Conservation (phyloP, 352 stramenopile genomes). For the Phytophthora ramorum region DNA sequence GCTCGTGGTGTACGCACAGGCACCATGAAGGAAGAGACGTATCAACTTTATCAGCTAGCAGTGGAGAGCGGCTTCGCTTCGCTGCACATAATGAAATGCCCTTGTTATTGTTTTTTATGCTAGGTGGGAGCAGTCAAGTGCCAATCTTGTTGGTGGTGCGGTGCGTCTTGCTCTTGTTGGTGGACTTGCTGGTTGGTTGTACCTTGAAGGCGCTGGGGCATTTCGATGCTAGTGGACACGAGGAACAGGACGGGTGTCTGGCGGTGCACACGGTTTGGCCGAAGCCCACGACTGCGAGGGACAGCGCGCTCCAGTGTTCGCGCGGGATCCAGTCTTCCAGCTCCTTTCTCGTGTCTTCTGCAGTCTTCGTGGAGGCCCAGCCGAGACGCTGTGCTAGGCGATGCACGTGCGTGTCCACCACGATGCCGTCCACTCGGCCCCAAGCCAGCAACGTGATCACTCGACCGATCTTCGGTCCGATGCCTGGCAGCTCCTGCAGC, state of each 20-base stretch:
- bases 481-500: conserved; percentile 59
- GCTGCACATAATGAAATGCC: conserved; percentile 27
- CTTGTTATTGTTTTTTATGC: conserved; percentile 6
- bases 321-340: conserved; percentile 74
- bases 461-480: conserved; percentile 80
- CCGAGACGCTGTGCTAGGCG: conserved; percentile 67
- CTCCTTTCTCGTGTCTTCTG: conserved; percentile 58
- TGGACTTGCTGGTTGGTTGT: conserved; percentile 2
- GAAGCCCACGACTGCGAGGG: conserved; percentile 76
- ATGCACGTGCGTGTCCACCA: conserved; percentile 86
- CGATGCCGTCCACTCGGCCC: conserved; percentile 65
- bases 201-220: conserved; percentile 66
- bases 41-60: background rate
- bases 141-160: background rate
- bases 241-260: conserved; percentile 56
- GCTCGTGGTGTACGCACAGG: conserved; percentile 40
- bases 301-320: conserved; percentile 65
- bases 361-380: conserved; percentile 41
- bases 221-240: conserved; percentile 54
- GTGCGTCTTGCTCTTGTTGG: conserved; percentile 13
- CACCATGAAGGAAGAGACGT: conserved; percentile 15
- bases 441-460: conserved; percentile 72
- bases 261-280: conserved; percentile 70
- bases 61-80: background rate
- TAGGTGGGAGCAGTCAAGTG: background rate